Base-by-base conservation (phyloP, 352 stramenopile genomes). In the Phytophthora pistaciae region DNA sequence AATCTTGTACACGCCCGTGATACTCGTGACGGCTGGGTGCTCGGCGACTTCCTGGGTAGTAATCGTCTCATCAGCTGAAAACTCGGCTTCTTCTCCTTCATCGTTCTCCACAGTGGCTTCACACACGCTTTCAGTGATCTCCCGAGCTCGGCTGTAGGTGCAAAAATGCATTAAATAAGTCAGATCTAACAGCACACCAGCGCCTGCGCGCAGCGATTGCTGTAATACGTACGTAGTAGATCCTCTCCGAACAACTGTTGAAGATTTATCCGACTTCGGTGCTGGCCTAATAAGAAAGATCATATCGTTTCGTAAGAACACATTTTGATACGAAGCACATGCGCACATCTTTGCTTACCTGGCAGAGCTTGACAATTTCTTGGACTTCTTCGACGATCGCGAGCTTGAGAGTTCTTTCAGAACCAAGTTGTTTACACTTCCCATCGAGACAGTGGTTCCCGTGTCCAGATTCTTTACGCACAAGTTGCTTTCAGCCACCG, bases 381-480 rank as follows among this genome's bases (percentile, higher is more conserved):
- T 92, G 8, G 78, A 78, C 7, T 77, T 87, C 69, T 82, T 82
- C 38, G 72, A 67, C 16, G 67, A 72, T 53, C 80, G 75, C 13
- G 85, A 93, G 36, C 77, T 91, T 50, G 83, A 68, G 16, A 95
- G 80, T 49, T 94, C 83, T 25, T 82, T 85, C 23, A 96, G 55
- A 18, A 95, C 82, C n/a, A 95, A 75, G 16, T 87, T 83, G 61
- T 96, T 96, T 6, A 94, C 82, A 52, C 75, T 91, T 13, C 88
- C 83, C 44, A 92, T 80, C 6, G 88, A 95, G 14, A 94, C 79
- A 1, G 85, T 94, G 16, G 78, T 91, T 23, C 90, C 88, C 2
- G 79, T 94, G 74, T 96, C 87, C 33, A 96, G 60, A 56, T 96
- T 95, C 63, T 87, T 93, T 60, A 95, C 88, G 40, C 85, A 91